Base-by-base conservation (phyloP, 768 basidiomycete species). In the Calocybe indica region DNA sequence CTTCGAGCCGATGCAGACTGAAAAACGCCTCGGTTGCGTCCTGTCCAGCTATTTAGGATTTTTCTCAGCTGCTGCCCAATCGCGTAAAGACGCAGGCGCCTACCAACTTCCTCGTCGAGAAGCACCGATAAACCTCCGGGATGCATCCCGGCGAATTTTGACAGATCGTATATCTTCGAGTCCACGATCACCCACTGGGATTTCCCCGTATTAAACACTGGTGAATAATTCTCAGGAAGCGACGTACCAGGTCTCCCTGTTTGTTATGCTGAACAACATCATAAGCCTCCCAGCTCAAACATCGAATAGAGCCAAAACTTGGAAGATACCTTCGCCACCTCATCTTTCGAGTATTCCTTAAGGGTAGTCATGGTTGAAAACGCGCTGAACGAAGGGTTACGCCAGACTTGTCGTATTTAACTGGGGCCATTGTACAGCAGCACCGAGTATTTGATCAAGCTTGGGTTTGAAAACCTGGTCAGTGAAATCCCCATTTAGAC, bases 1-100 rank as follows among this genome's bases (percentile, higher is more conserved):
- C 77, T 54, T 90, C 87, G 39, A 79, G 73, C 30, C 83, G 75
- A 62, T 91, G 88, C 36, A 88, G 74, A 31, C 79, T 76, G 56
- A 82, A 90, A 66, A 90, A 88, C 5, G 72, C 71, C 28, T 84
- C 81, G 0, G 87, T 89, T 3, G 79, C 79, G 54, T 88, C 87
- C 59, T 83, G 74, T 8, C 86, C 85, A 34, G 82, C 85, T 80
- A 53, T 29, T 7, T 6, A 38, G 7, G 14, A 34, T 40, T n/a
- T 50, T 5, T 13, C 13, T 40, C 7, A 33, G 40, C 12, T 47
- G 28, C 49, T 33, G 47, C 15, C 28, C 34, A 28, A 14, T 44
- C n/a, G 13, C 10, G 40, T 11, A 35, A 40, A 10, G 11, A 13
- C 36, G 15, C 5, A 31, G 38, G 5, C 10, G 57, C 79, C 47